A percentile compares a stretch with the other conserved stretches of the same genome.
Conservation (phyloP, 257 asterid species). For the Handroanthus guayacan region DNA sequence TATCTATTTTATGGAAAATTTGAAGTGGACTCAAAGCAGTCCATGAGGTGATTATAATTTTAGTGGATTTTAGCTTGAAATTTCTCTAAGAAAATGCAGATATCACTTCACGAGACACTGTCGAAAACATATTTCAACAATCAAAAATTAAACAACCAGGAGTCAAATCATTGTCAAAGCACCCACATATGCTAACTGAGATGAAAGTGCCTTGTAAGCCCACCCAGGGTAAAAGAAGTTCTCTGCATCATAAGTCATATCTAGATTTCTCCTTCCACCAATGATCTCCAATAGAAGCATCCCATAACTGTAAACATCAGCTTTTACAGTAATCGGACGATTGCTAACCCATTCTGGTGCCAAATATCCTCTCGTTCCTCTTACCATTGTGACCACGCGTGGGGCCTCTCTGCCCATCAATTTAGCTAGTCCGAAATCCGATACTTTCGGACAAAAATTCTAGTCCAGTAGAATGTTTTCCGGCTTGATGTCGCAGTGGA, state of each 20-base stretch:
- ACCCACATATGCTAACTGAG: no score
- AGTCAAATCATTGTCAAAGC: no score
- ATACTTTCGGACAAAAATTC: conserved; percentile 82
- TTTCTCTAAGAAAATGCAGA: no score
- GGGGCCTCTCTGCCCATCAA: conserved; percentile 96
- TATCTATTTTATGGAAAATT: no score
- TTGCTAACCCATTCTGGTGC: conserved; percentile 97
- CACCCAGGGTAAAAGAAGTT: conserved; percentile 95
- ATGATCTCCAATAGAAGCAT: conserved; percentile 88
- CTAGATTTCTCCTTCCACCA: conserved; percentile 90
- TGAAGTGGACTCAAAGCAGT: no score
- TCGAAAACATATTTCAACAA: no score
- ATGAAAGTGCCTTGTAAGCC: conserved; percentile 99
- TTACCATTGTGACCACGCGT: conserved; percentile 81
- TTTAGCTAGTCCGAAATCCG: conserved; percentile 93
- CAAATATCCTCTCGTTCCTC: conserved; percentile 96
- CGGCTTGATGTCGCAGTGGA: conserved; percentile 94
- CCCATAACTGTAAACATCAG: conserved; percentile 93
- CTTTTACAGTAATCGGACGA: conserved; percentile 88
- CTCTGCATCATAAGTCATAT: conserved; percentile 76
- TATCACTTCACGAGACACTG: no score
- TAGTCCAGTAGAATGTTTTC: conserved; percentile 87
- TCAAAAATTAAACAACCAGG: no score
- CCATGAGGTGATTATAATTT: no score
- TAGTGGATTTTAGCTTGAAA: no score